Base-by-base conservation (phyloP, 2,329 filamentous ascomycete genomes). In the Calonectria leucothoes region DNA sequence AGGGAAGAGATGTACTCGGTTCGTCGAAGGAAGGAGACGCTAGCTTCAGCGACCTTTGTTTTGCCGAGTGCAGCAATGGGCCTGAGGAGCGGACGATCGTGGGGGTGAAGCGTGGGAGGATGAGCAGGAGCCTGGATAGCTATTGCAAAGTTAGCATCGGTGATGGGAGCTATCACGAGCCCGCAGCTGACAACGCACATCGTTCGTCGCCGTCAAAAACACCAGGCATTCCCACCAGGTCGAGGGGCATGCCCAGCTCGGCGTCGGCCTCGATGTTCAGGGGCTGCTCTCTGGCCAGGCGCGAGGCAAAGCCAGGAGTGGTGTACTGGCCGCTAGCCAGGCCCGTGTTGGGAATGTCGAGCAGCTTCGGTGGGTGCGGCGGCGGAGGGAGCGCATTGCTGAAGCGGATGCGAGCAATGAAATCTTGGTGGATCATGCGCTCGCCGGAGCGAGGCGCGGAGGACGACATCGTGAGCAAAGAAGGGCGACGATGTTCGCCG, bases 201-300 rank as follows among this genome's bases (percentile, higher is more conserved):
- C 94, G 94, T 88, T 98, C 96, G 83, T 98, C 95, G 72, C 96
- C 96, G 81, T 98, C 93, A 82, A 98, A 98, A 71, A 98, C 93
- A 35, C 96, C 95, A 8, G 96, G 96, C 87, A 98, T 95, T 81
- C 97, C 97, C 71, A 98, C 94, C 78, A 99, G 87, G 83, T 98
- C 96, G 82, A 99, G 92, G 73, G 96, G 95, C 97, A 99, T 98
- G 71, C 97, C 97, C 79, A 98, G 91, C 87, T 99, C 97, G 11
- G 96, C 97, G 90, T 99, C 97, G 35, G 95, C 95, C 85, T 99
- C 97, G 74, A 99, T 97, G 82, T 98, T 98, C 63, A 98, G 89
- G 66, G 96, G 94, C 87, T 98, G 97, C 82, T 98, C 95, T 81
- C 96, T 90, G 23, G 94, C 95, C 78, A 99, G 88, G 76, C 95